A percentile compares a stretch with the other conserved stretches of the same genome.
phyloP scores from a whole-genome alignment of 208 protist species.

The Angomonas ambiguus region DNA sequence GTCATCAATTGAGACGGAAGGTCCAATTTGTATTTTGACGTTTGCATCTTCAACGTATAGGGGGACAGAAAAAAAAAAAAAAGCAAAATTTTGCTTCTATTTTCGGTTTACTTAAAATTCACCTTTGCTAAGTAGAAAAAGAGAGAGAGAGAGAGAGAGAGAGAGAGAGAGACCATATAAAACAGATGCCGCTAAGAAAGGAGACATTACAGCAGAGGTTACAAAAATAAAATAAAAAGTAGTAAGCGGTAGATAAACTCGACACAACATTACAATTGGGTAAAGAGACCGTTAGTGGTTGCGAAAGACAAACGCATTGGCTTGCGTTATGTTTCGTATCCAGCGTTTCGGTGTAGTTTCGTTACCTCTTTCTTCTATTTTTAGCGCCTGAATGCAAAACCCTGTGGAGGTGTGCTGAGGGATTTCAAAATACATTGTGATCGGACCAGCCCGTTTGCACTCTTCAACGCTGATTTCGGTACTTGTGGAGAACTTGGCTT shows the following conservation, averaged over 20 bases:
- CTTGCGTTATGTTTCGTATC: conserved; percentile 90
- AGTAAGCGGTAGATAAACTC: not conserved
- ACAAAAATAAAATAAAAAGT: not conserved
- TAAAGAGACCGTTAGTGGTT: conserved; percentile 25
- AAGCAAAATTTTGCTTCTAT: not conserved
- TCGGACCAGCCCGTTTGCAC: conserved; percentile 61
- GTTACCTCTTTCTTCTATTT: conserved; percentile 68
- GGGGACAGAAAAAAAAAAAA: too few species aligned
- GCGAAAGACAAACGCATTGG: conserved; percentile 78
- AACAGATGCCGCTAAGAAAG: not conserved
- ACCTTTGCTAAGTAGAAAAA: not conserved
- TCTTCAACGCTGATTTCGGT: conserved; percentile 33
- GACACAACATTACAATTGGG: not conserved
- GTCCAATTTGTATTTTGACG: conserved; percentile 15
- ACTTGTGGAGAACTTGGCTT: conserved; percentile 42
- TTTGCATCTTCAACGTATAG: not conserved
- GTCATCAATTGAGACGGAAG: conserved; percentile 19
- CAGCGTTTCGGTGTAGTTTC: conserved; percentile 71
- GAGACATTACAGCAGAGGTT: not conserved
- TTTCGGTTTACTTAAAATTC: too few species aligned
- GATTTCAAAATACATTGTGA: conserved; percentile 90
- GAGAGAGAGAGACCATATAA: not conserved
- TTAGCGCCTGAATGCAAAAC: conserved; percentile 44
- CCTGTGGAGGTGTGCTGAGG: conserved; percentile 72
- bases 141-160: not conserved